Percentiles rank a stretch among this genome's conserved stretches.
Conservation (phyloP, 2,329 filamentous ascomycete genomes). For the Dothiorella sarmentorum region DNA sequence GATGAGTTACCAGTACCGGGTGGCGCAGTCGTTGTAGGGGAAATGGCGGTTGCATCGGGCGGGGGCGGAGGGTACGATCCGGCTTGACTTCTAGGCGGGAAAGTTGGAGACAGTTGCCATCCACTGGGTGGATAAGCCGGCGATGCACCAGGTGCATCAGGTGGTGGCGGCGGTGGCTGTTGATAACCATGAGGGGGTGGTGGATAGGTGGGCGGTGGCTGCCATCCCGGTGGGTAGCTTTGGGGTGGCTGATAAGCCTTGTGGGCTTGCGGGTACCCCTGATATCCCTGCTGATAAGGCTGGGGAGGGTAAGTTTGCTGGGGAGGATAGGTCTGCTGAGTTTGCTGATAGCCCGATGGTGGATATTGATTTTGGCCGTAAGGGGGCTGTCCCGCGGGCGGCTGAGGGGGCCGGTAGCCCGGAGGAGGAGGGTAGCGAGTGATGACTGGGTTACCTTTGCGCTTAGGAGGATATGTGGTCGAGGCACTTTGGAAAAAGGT, state of each 20-base stretch:
- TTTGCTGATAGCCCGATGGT: conserved; percentile 23
- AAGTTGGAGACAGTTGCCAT: conserved; percentile 13
- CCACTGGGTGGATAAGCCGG: conserved; percentile 8
- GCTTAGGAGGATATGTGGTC: conserved; percentile 38
- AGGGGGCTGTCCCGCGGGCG: conserved; percentile 17
- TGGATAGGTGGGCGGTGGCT: conserved; percentile 7
- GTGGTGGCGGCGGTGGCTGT: conserved; percentile 18
- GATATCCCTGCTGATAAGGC: conserved; percentile 26
- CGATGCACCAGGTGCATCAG: not conserved
- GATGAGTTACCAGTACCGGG: not conserved
- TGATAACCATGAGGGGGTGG: conserved; percentile 26
- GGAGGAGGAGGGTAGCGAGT: conserved; percentile 50
- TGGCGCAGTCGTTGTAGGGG: not conserved
- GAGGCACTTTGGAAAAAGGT: conserved; percentile 13
- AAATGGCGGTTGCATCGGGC: conserved; percentile 1
- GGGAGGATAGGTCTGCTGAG: conserved; percentile 25
- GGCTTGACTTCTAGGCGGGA: not conserved
- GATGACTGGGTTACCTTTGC: conserved; percentile 48
- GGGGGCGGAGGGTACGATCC: not conserved
- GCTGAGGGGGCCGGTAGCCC: conserved; percentile 39
- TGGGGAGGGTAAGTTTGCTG: conserved; percentile 25
- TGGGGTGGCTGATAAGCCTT: conserved; percentile 24
- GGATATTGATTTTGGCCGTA: conserved; percentile 23
- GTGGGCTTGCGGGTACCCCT: conserved; percentile 21
- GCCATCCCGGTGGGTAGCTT: conserved; percentile 22